These are phyloP conservation scores for Pseudocercospora crystallina DNA, from an alignment of 2,329 filamentous ascomycete genomes.

Conservation along the genomic window DNA sequence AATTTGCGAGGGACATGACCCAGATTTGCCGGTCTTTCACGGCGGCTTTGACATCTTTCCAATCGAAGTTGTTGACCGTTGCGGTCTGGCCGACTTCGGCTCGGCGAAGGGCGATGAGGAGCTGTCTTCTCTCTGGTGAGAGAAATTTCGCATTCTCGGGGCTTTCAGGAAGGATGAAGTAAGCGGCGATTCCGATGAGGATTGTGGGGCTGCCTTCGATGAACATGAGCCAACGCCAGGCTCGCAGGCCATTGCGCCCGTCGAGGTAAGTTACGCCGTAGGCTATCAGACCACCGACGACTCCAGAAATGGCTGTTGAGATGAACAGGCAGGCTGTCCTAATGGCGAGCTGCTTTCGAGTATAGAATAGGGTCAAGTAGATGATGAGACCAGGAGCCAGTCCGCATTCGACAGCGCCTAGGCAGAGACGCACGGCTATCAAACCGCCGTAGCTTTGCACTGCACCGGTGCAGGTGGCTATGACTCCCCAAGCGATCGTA, in stretches of 20 bases:
- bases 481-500: slow-evolving; percentile 11
- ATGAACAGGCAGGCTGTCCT: slow-evolving; percentile 72
- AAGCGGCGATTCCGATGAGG: slow-evolving; percentile 54
- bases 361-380: slow-evolving; percentile 75
- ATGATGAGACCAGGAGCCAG: slow-evolving; percentile 15
- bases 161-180: slow-evolving; percentile 61
- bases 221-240: slow-evolving; percentile 71
- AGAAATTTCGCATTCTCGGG: slow-evolving; percentile 64
- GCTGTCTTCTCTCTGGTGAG: slow-evolving; percentile 55
- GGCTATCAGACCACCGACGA: slow-evolving; percentile 68
- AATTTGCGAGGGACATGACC: slow-evolving; percentile 66
- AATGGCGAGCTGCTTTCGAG: slow-evolving; percentile 67
- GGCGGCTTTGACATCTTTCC: slow-evolving; percentile 63
- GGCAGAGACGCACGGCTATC: slow-evolving; percentile 12
- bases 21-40: slow-evolving; percentile 77
- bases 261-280: slow-evolving; percentile 73
- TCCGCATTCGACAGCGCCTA: slow-evolving; percentile 21
- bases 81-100: slow-evolving; percentile 50
- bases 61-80: slow-evolving; percentile 48
- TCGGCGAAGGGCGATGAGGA: slow-evolving; percentile 52
- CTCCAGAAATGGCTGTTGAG: slow-evolving; percentile 68
- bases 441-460: slow-evolving; percentile 10
- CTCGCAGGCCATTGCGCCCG: slow-evolving; percentile 32
- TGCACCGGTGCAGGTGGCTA: slow-evolving; percentile 11
- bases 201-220: slow-evolving; percentile 40